Evolutionary conservation across 2,329 filamentous ascomycete genomes (phyloP).

Genomic region (Diaporthe australafricana): DNA sequence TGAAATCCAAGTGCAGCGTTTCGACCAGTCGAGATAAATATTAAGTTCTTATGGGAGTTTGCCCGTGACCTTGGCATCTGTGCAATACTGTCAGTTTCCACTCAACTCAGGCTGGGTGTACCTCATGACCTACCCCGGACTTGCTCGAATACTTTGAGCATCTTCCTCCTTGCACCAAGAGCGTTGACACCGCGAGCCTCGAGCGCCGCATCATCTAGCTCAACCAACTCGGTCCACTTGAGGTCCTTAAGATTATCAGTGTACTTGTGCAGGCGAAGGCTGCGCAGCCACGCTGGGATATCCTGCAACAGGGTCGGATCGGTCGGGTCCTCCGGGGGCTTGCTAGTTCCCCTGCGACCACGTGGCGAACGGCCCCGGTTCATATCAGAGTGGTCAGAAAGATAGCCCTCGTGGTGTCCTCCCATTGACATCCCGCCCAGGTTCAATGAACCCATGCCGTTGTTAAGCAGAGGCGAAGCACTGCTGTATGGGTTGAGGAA

Average conservation of each 20-base stretch:
- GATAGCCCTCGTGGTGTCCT: conserved; percentile 83
- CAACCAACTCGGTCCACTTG: conserved; percentile 93
- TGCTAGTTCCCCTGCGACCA: conserved; percentile 92
- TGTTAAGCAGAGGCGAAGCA: conserved; percentile 75
- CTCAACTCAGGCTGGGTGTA: conserved; percentile 12
- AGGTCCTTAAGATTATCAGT: conserved; percentile 98
- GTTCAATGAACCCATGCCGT: conserved; percentile 77
- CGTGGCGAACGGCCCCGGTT: conserved; percentile 90
- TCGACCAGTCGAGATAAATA: conserved; percentile 4
- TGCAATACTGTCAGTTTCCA: conserved; percentile 44
- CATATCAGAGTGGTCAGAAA: conserved; percentile 95
- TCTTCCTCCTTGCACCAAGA: conserved; percentile 93
- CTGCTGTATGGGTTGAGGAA: conserved; percentile 91
- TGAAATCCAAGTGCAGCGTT: conserved; percentile 16
- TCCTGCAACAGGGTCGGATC: conserved; percentile 91
- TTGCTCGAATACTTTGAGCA: conserved; percentile 99
- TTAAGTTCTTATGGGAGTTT: conserved; percentile 64
- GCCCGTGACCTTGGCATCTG: conserved; percentile 80
- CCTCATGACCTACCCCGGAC: conserved; percentile 73
- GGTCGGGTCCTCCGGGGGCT: conserved; percentile 97
- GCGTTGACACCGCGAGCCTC: conserved; percentile 96
- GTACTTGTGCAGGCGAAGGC: conserved; percentile 96
- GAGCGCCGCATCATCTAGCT: conserved; percentile 91
- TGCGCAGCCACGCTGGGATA: conserved; percentile 95
- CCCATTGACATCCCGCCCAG: conserved; percentile 78